These are phyloP conservation scores for Vaccinium macrocarpon DNA, from an alignment of 148 eudicot species.

Conservation along the genomic window DNA sequence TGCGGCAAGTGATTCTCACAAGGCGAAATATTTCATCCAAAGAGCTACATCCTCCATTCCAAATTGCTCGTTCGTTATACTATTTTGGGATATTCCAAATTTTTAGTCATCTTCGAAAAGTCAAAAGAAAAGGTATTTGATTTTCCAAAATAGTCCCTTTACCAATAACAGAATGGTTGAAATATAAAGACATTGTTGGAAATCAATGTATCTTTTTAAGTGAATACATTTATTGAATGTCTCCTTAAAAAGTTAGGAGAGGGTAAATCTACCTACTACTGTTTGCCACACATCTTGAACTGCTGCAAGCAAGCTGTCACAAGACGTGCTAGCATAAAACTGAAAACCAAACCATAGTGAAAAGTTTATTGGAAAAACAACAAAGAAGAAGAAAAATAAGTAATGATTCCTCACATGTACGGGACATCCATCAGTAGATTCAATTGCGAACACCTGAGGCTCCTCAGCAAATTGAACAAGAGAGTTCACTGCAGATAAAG, in stretches of 20 bases:
- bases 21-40: background rate
- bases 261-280: constrained; percentile 73
- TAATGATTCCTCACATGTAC: constrained; percentile 61
- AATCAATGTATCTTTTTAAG: too few species aligned
- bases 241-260: constrained; percentile 12
- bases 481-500: constrained; percentile 77
- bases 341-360: constrained; percentile 34
- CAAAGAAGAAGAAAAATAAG: background rate
- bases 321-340: constrained; percentile 97
- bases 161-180: too few species aligned
- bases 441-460: constrained; percentile 98
- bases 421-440: constrained; percentile 93
- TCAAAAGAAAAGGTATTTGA: too few species aligned
- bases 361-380: background rate
- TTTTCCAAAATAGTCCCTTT: too few species aligned
- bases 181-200: too few species aligned
- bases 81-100: too few species aligned
- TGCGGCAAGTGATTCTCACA: background rate
- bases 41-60: background rate
- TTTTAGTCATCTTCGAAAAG: too few species aligned
- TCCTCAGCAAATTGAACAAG: constrained; percentile 97
- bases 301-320: constrained; percentile 97
- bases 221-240: too few species aligned
- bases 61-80: too few species aligned
- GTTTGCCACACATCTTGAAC: constrained; percentile 89